Conservation (phyloP, 495 filamentous ascomycete species). For the Penicillium bovifimosum region DNA sequence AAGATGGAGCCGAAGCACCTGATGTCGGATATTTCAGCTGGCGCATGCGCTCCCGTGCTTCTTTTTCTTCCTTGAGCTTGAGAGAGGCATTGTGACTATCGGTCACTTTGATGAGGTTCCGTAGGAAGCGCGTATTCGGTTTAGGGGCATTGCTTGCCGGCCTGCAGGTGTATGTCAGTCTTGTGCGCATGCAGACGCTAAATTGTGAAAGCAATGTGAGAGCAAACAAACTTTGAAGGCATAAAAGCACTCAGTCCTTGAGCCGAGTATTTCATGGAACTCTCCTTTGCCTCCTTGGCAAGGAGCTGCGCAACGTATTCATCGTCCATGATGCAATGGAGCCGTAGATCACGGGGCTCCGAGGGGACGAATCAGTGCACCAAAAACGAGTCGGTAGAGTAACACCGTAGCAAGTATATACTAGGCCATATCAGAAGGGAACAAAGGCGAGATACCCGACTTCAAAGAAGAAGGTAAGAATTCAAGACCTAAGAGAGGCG, state of each 20-base stretch:
- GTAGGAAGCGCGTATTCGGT: conserved; percentile 85
- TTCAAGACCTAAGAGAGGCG: not conserved
- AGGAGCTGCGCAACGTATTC: conserved; percentile 71
- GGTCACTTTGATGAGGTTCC: conserved; percentile 82
- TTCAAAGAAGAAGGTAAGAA: not conserved
- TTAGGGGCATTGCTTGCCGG: conserved; percentile 65
- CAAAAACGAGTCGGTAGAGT: not conserved
- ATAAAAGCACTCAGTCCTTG: conserved; percentile 67
- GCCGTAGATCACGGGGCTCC: conserved; percentile 5
- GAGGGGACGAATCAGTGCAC: not conserved
- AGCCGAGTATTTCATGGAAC: conserved; percentile 64
- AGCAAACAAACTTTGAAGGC: conserved; percentile 55
- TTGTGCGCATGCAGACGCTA: not conserved
- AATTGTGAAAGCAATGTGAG: not conserved
- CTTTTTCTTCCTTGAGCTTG: conserved; percentile 71
- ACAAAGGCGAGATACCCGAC: not conserved
- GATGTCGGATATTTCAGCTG: conserved; percentile 37
- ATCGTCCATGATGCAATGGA: conserved; percentile 51
- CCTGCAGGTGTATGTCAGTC: conserved; percentile 28
- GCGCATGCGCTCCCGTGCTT: conserved; percentile 53
- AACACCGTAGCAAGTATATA: not conserved
- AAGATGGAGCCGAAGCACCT: conserved; percentile 6
- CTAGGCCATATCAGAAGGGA: not conserved
- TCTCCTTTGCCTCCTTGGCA: conserved; percentile 64
- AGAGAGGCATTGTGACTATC: conserved; percentile 86